phyloP scores from a whole-genome alignment of 176 grass and related monocot genomes.

The Poa pratensis region DNA sequence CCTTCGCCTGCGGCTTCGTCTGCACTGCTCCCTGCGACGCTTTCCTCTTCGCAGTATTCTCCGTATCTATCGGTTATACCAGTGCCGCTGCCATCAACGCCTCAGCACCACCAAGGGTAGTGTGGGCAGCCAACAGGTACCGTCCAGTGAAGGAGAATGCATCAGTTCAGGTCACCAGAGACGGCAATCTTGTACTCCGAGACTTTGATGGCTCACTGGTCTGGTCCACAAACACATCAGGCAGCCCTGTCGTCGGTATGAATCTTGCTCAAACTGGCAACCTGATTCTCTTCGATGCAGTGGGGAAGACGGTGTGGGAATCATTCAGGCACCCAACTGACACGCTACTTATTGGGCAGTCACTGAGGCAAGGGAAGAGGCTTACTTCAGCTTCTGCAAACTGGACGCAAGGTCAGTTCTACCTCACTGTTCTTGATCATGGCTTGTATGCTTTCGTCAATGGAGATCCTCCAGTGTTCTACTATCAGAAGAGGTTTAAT shows the following conservation, averaged over 20 bases:
- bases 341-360: conserved; percentile 59
- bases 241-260: conserved; percentile 37
- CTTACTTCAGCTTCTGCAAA: conserved; percentile 50
- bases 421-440: conserved; percentile 50
- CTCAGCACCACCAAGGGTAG: conserved; percentile 25
- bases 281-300: conserved; percentile 58
- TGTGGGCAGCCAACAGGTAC: conserved; percentile 65
- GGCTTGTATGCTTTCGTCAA: conserved; percentile 53
- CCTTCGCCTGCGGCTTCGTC: conserved; percentile 56
- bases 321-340: conserved; percentile 64
- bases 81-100: neutral
- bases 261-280: conserved; percentile 59
- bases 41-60: conserved; percentile 61
- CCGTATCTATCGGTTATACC: conserved; percentile 26
- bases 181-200: conserved; percentile 53
- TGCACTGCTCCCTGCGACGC: conserved; percentile 47
- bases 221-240: conserved; percentile 57
- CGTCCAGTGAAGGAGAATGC: conserved; percentile 53
- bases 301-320: conserved; percentile 58
- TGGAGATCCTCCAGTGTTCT: conserved; percentile 42
- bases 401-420: conserved; percentile 57
- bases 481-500: conserved; percentile 52
- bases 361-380: conserved; percentile 56
- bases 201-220: conserved; percentile 47
- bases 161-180: conserved; percentile 43